These are phyloP conservation scores for Glomus cerebriforme DNA, from an alignment of 192 early-diverging fungal genomes.

Conservation along the genomic window DNA sequence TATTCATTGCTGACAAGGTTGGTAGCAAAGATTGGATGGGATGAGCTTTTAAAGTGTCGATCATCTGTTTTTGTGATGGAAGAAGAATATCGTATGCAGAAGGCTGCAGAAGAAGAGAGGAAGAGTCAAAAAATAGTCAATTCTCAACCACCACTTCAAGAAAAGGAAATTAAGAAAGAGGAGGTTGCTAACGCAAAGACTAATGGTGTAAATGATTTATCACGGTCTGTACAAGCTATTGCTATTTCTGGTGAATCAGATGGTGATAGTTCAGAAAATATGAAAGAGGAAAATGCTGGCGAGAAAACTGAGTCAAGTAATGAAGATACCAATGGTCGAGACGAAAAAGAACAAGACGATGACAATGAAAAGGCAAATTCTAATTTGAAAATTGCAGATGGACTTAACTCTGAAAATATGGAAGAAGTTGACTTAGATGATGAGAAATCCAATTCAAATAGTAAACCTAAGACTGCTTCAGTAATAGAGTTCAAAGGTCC, in stretches of 20 bases:
- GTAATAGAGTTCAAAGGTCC: constrained; percentile 38
- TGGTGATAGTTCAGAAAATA: constrained; percentile 7
- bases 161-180: constrained; percentile 46
- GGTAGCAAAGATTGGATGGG: constrained; percentile 90
- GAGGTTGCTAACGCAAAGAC: constrained; percentile 31
- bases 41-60: constrained; percentile 85
- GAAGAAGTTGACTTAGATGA: constrained; percentile 49
- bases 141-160: not conserved
- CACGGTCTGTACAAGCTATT: not conserved
- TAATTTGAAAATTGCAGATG: constrained; percentile 39
- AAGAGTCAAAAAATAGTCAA: constrained; percentile 29
- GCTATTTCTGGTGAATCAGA: constrained; percentile 16
- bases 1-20: constrained; percentile 83
- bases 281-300: constrained; percentile 2
- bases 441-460: constrained; percentile 22
- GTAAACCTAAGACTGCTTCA: constrained; percentile 19
- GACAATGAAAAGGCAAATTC: constrained; percentile 34
- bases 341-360: constrained; percentile 36
- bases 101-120: constrained; percentile 72
- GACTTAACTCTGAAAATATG: constrained; percentile 33
- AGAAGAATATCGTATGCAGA: constrained; percentile 86
- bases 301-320: not conserved
- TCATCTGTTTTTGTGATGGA: constrained; percentile 98
- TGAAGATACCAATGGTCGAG: constrained; percentile 49
- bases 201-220: constrained; percentile 22